Percentiles rank a stretch among this genome's conserved stretches.
phyloP scores from a whole-genome alignment of 805 yeast species.

The Metschnikowia kunwiensis region DNA sequence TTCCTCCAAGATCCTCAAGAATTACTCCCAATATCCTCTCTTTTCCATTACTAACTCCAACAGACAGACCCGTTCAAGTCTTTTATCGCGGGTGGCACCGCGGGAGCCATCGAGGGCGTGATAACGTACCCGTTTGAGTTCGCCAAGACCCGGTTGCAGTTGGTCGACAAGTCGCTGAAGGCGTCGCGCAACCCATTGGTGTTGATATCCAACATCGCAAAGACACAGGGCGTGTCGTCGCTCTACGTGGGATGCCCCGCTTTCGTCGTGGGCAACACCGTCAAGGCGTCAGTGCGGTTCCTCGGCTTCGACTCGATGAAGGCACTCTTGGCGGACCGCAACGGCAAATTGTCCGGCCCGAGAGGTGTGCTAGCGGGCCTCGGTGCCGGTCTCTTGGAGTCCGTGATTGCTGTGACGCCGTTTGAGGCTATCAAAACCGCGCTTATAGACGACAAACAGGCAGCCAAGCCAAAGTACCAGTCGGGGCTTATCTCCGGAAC shows the following conservation, averaged over 20 bases:
- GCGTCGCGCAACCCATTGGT: conserved; percentile 81
- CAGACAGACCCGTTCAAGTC: conserved; percentile 75
- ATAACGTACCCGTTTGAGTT: conserved; percentile 95
- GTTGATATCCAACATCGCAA: conserved; percentile 70
- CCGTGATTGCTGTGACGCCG: conserved; percentile 92
- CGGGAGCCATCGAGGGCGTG: conserved; percentile 93
- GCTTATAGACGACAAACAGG: conserved; percentile 86
- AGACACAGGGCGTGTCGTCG: conserved; percentile 72
- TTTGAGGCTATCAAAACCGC: conserved; percentile 96
- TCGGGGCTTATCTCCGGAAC: conserved; percentile 61
- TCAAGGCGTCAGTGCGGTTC: conserved; percentile 93
- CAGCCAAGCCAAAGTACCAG: conserved; percentile 73
- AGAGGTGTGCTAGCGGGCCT: conserved; percentile 95
- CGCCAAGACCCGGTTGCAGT: conserved; percentile 90
- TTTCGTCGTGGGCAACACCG: conserved; percentile 92
- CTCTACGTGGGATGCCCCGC: conserved; percentile 96
- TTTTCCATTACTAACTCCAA: too few species aligned
- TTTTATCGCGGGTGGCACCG: conserved; percentile 91
- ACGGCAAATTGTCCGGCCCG: conserved; percentile 85
- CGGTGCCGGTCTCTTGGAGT: conserved; percentile 93
- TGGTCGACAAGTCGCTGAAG: conserved; percentile 61
- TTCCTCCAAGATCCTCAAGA: too few species aligned
- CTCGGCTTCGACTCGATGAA: conserved; percentile 90
- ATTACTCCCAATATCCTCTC: too few species aligned
- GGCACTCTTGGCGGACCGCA: conserved; percentile 67